Percentiles rank a stretch among this genome's conserved stretches.
These are phyloP conservation scores for Rhodotorula toruloides DNA, from an alignment of 768 basidiomycete genomes.

Conservation along the genomic window DNA sequence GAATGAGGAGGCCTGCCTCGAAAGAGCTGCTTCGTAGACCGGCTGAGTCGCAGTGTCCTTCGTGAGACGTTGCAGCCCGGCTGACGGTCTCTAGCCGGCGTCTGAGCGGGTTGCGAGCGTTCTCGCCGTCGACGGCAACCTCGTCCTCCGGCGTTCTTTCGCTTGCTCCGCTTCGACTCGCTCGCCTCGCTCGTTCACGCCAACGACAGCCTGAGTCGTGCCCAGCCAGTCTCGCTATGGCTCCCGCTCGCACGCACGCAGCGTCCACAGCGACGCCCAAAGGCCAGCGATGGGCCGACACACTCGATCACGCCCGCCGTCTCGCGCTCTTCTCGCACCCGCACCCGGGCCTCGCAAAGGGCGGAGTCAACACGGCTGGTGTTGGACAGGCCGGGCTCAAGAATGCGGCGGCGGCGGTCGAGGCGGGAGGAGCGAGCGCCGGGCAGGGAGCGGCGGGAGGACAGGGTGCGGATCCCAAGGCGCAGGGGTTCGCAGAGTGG, in stretches of 20 bases:
- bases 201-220: too few relatives aligned
- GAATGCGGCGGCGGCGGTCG: not conserved
- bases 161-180: too few relatives aligned
- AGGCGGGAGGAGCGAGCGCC: not conserved
- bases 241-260: not conserved
- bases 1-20: too few relatives aligned
- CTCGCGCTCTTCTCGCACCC: not conserved
- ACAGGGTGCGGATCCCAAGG: not conserved
- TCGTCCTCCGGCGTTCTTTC: too few relatives aligned
- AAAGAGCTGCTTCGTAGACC: too few relatives aligned
- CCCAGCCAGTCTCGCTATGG: too few relatives aligned
- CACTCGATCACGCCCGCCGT: conserved; percentile 20
- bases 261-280: not conserved
- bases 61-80: too few relatives aligned
- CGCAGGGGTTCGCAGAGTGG: conserved; percentile 24
- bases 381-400: not conserved
- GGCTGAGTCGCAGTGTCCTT: too few relatives aligned
- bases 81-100: too few relatives aligned
- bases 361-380: not conserved
- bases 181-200: too few relatives aligned
- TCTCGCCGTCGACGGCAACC: too few relatives aligned
- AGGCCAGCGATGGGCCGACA: conserved; percentile 15
- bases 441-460: not conserved
- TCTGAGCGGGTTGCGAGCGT: too few relatives aligned
- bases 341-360: conserved; percentile 5